Conservation (phyloP, 2,329 filamentous ascomycete genomes). For the Monosporascus sp. region DNA sequence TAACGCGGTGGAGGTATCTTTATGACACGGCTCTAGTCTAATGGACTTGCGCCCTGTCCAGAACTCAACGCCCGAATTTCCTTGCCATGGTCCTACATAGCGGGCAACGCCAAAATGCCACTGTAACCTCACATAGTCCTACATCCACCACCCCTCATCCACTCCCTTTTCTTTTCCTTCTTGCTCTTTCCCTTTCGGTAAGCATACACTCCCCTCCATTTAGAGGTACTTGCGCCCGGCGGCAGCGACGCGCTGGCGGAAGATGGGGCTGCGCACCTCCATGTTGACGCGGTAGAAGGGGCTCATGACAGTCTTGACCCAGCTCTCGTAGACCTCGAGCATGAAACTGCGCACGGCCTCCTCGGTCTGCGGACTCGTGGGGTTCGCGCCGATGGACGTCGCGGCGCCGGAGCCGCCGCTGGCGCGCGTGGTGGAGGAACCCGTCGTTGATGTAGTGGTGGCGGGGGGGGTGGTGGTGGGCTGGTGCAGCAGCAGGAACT, state of each 20-base stretch:
- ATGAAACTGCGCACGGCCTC: slow-evolving; percentile 96
- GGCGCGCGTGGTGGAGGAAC: background rate
- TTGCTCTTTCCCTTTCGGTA: background rate
- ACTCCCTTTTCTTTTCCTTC: background rate
- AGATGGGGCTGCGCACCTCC: slow-evolving; percentile 81
- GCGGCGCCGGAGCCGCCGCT: slow-evolving; percentile 30
- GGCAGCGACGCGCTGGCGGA: slow-evolving; percentile 73
- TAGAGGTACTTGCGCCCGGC: slow-evolving; percentile 90
- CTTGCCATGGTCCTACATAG: too few relatives aligned
- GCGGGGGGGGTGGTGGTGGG: slow-evolving; percentile 54
- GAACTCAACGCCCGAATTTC: too few relatives aligned
- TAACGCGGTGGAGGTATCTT: background rate
- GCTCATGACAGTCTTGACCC: slow-evolving; percentile 95
- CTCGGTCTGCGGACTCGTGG: slow-evolving; percentile 83
- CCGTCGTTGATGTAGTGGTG: slow-evolving; percentile 24
- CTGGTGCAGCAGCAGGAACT: slow-evolving; percentile 91
- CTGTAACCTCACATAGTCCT: too few relatives aligned
- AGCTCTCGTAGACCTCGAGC: slow-evolving; percentile 90
- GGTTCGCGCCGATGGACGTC: slow-evolving; percentile 76
- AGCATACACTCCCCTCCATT: slow-evolving; percentile 12
- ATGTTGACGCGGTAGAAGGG: slow-evolving; percentile 88
- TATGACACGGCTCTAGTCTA: too few relatives aligned
- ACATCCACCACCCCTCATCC: background rate
- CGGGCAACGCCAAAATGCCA: too few relatives aligned
- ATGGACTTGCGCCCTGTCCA: too few relatives aligned